phyloP scores from a whole-genome alignment of 2,329 filamentous ascomycete genomes.

The Hypoxylon sp. region DNA sequence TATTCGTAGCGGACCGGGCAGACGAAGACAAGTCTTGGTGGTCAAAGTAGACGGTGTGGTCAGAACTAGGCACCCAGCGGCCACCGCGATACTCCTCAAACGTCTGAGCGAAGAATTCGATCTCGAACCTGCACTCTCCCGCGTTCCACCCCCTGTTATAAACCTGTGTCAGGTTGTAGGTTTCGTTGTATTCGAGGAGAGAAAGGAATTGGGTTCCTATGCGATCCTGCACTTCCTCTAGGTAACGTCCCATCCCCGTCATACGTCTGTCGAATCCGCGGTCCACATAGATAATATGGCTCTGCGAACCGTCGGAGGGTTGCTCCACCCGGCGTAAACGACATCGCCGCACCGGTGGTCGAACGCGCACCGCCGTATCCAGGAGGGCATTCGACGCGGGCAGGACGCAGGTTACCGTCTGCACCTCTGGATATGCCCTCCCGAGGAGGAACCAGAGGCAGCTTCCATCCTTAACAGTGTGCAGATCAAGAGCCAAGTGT shows the following conservation, averaged over 20 bases:
- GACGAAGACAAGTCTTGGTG: conserved; percentile 13
- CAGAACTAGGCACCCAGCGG: conserved; percentile 37
- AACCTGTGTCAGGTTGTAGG: background rate
- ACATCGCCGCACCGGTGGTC: conserved; percentile 37
- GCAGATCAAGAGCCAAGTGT: conserved; percentile 38
- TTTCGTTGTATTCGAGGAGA: background rate
- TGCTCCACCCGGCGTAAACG: conserved; percentile 22
- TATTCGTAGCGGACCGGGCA: background rate
- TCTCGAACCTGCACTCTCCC: conserved; percentile 14
- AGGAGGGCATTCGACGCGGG: conserved; percentile 27
- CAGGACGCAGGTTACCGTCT: conserved; percentile 34
- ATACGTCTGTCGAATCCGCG: conserved; percentile 35
- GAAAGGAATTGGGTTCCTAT: conserved; percentile 20
- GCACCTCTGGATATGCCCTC: conserved; percentile 13
- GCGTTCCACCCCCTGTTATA: conserved; percentile 28
- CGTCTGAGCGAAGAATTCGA: conserved; percentile 24
- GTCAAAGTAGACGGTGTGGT: conserved; percentile 35
- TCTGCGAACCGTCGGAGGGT: conserved; percentile 31
- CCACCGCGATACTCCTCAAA: conserved; percentile 42
- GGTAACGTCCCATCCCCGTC: conserved; percentile 25
- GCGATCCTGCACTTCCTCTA: conserved; percentile 29
- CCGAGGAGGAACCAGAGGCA: conserved; percentile 26
- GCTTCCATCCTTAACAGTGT: conserved; percentile 32
- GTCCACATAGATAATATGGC: conserved; percentile 36
- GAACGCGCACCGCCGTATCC: conserved; percentile 29